Evolutionary conservation across 2,329 filamentous ascomycete species (phyloP).

Genomic region (Apiospora phragmitis): DNA sequence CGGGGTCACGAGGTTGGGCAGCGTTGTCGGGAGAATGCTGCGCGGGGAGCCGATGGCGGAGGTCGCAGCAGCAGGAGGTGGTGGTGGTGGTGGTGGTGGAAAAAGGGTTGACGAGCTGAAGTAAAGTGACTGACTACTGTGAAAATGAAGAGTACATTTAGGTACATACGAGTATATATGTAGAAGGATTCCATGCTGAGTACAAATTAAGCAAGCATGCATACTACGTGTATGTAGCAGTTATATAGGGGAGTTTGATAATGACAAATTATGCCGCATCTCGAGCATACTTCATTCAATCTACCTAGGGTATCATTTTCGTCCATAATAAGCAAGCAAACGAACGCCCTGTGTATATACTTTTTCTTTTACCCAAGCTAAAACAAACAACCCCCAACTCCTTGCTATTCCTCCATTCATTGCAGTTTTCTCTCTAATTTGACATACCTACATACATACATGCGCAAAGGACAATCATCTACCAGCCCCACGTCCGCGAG

Average conservation of each 20-base stretch:
- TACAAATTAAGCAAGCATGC: not conserved
- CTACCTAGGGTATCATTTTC: conserved; percentile 1
- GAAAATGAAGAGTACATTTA: not conserved
- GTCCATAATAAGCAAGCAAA: not conserved
- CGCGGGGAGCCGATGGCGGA: not conserved
- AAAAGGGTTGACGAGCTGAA: not conserved
- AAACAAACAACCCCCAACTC: not conserved
- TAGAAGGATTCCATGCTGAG: not conserved
- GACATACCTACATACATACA: not conserved
- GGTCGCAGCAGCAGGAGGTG: not conserved
- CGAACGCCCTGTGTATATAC: not conserved
- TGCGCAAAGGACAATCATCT: conserved; percentile 16
- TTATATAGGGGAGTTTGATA: not conserved
- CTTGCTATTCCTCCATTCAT: not conserved
- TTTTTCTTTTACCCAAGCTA: not conserved
- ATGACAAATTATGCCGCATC: not conserved
- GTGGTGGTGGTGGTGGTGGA: not conserved
- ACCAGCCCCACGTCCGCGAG: conserved; percentile 95
- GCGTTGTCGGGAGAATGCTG: conserved; percentile 32
- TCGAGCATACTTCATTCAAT: not conserved
- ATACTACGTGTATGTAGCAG: not conserved
- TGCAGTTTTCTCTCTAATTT: not conserved
- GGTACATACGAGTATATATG: not conserved
- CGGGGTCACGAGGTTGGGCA: conserved; percentile 64
- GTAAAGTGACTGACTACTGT: not conserved